Base-by-base conservation (phyloP, 371 early-diverging fungal genomes). In the Syncephalastrum monosporum region DNA sequence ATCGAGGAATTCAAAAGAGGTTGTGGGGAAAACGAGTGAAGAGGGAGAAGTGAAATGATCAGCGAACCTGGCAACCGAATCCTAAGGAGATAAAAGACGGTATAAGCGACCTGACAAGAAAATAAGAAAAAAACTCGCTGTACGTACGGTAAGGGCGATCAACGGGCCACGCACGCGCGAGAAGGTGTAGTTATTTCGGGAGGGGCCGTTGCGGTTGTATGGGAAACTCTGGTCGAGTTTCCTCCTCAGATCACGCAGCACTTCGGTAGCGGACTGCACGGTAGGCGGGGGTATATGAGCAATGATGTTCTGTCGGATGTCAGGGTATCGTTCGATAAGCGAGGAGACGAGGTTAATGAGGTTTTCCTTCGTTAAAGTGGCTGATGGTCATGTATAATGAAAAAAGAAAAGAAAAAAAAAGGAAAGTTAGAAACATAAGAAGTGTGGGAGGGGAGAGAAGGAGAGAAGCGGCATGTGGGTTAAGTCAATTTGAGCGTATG, bases 201-300 rank as follows among this genome's bases (percentile, higher is more conserved):
- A 83, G 15, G 90, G 88, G 6, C 95, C 96, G 56, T 83, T 72
- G 53, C 87, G 87, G 51, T 82, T 85, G 75, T 93, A 97, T 0
- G 96, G 96, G 63, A 93, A 93, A 14, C 90, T 82, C 5, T 86
- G 84, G 27, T 71, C 73, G 47, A 96, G 71, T 43, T 81, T 79
- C 62, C 86, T 86, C 61, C 93, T 89, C 51, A 91, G 71, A 19
- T 82, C 78, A 42, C 67, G 64, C 42, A 97, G 77, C 16, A 87
- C 84, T 42, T 73, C 65, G 43, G 84, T 74, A 0, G 90, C 91
- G n/a, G 91, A 86, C 42, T 75, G 71, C 50, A 96, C 79, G 12
- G 96, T 92, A 23, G 98, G 98, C 48, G 88, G 83, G 33, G 96
- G 96, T 42, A 96, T 82, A 59, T 91, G 81, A 6, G 81, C 67